Conservation (phyloP, 2,329 filamentous ascomycete genomes). For the Diaporthe sp. region DNA sequence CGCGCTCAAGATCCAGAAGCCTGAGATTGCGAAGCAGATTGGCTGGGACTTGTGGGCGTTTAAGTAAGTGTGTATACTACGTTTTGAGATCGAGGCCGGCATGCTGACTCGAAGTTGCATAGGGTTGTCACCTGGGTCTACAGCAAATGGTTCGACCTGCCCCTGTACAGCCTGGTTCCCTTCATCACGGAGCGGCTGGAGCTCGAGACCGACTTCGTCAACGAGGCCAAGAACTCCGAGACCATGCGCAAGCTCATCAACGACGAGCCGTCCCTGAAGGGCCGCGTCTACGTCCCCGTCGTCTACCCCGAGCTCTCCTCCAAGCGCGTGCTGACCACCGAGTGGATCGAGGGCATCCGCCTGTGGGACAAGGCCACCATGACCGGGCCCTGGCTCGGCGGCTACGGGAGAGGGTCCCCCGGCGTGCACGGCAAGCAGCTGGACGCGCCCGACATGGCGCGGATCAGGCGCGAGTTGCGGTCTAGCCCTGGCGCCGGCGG, state of each 20-base stretch:
- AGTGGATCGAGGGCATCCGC: slow-evolving; percentile 96
- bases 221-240: slow-evolving; percentile 90
- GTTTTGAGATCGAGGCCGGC: background rate
- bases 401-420: slow-evolving; percentile 80
- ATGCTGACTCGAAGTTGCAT: slow-evolving; percentile 32
- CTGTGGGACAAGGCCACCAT: slow-evolving; percentile 93
- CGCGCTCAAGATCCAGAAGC: slow-evolving; percentile 96
- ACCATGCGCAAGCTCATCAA: slow-evolving; percentile 84
- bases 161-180: slow-evolving; percentile 89
- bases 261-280: slow-evolving; percentile 79
- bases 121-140: slow-evolving; percentile 86
- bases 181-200: slow-evolving; percentile 93
- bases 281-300: slow-evolving; percentile 88
- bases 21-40: slow-evolving; percentile 91
- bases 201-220: slow-evolving; percentile 94
- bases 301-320: slow-evolving; percentile 87
- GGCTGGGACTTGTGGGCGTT: slow-evolving; percentile 97
- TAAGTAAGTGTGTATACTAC: slow-evolving; percentile 67
- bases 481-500: slow-evolving; percentile 60
- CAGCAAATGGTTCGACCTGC: slow-evolving; percentile 91
- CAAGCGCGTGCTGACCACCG: slow-evolving; percentile 88
- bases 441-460: slow-evolving; percentile 60
- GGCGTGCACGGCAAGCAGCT: slow-evolving; percentile 79
- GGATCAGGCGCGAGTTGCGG: slow-evolving; percentile 59
- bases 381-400: slow-evolving; percentile 82